These are phyloP conservation scores for Lepidium aucheri DNA, from an alignment of 345 rosid genomes.

Conservation along the genomic window DNA sequence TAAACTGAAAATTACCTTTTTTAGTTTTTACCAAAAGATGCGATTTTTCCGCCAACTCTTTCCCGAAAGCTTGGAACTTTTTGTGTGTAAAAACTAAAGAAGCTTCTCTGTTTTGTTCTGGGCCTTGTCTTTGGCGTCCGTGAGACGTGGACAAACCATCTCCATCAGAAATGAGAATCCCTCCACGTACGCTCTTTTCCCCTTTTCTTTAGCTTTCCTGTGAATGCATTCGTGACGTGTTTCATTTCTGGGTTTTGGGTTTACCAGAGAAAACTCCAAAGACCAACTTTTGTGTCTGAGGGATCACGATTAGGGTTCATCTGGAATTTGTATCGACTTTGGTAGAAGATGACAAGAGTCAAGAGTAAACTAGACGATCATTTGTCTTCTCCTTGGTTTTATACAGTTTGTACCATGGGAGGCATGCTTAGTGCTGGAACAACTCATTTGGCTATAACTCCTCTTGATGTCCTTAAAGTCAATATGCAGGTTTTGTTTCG, in stretches of 20 bases:
- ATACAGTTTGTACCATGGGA: conserved; percentile 41
- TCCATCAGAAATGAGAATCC: conserved; percentile 15
- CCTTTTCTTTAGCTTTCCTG: not conserved
- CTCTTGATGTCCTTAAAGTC: conserved; percentile 67
- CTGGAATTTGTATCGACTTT: not conserved
- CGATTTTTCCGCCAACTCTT: conserved; percentile 17
- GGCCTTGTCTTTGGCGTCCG: conserved; percentile 18
- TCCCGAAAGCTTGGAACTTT: conserved; percentile 25
- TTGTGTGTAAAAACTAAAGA: not conserved
- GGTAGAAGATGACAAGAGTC: conserved; percentile 17
- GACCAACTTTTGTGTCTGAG: not conserved
- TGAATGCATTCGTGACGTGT: conserved; percentile 2
- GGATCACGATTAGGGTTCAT: conserved; percentile 17
- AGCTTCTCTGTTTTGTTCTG: conserved; percentile 11
- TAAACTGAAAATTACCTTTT: not conserved
- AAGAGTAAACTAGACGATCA: conserved; percentile 15
- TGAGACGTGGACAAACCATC: conserved; percentile 29
- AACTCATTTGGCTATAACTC: conserved; percentile 49
- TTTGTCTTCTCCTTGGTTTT: conserved; percentile 30
- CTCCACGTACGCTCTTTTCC: conserved; percentile 9
- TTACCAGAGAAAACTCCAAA: not conserved
- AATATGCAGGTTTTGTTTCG: conserved; percentile 49
- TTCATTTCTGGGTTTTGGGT: not conserved
- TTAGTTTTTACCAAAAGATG: not conserved
- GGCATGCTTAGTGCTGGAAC: conserved; percentile 71